Base-by-base conservation (phyloP, 2,329 filamentous ascomycete genomes). In the Hirsutella rhossiliensis region DNA sequence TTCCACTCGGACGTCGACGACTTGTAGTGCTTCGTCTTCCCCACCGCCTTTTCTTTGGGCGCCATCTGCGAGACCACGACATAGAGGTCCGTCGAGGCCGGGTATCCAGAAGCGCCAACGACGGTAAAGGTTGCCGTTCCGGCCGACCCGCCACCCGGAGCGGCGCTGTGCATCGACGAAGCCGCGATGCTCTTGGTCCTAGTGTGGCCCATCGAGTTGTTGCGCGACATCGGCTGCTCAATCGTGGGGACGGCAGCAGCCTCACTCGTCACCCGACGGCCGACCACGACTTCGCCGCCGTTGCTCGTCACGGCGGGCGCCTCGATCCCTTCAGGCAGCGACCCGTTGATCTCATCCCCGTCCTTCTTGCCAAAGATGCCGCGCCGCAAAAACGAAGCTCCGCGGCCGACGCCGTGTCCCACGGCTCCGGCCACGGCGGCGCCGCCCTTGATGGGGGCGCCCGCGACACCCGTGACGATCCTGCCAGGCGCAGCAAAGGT, bases 1-100 rank as follows among this genome's bases (percentile, higher is more conserved):
- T 69, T 72, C 48, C 86, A 76, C 4, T 72, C 66, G 2, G 84
- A 86, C 1, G 68, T 69, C 3, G 76, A 66, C 1, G 82, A 75
- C 62, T 95, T 95, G 67, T 85, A 77, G 50, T 92, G 84, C 61
- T 95, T 94, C 19, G 89, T 96, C 71, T 97, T 96, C 66, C 89
- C 81, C 39, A 98, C 69, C 39, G 84, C 77, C 67, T 92, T 96
- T 41, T 70, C 75, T 63, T 84, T 89, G 40, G 78, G 65, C 4
- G 72, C 69, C 30, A 85, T 59, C 52, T 85, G 78, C 45, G 78
- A 80, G 52, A 95, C 67, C 46, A 76, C 66, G 40, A 94, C 77
- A 56, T 87, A 88, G n/a, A 95, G 67, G 57, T 94, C 87, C 6
- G 86, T 74, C 6, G 78, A 78, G 2, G 81, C 66, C 15, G 87